Percentiles rank a stretch among this genome's conserved stretches.
Evolutionary conservation across 768 basidiomycete genomes (phyloP).

Genomic region (Lactarius indigo): DNA sequence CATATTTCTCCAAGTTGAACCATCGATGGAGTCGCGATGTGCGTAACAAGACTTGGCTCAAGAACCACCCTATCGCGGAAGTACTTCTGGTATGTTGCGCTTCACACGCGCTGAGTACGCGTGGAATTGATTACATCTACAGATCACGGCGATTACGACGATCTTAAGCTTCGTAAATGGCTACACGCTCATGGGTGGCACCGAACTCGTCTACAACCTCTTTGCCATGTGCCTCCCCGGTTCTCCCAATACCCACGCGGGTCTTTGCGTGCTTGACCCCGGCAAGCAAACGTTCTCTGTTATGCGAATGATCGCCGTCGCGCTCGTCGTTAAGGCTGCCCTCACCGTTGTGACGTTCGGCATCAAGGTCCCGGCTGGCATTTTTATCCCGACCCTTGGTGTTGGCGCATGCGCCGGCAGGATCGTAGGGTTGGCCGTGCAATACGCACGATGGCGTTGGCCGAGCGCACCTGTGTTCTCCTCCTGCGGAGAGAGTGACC

Average conservation of each 20-base stretch:
- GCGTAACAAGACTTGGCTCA: slow-evolving; percentile 78
- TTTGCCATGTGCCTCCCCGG: slow-evolving; percentile 79
- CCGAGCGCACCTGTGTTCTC: slow-evolving; percentile 61
- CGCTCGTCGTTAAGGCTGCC: slow-evolving; percentile 76
- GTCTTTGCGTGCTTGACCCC: slow-evolving; percentile 69
- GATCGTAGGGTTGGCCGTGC: slow-evolving; percentile 76
- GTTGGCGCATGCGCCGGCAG: slow-evolving; percentile 94
- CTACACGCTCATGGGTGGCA: slow-evolving; percentile 90
- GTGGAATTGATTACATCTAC: slow-evolving; percentile 8
- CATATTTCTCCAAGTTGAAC: slow-evolving; percentile 89
- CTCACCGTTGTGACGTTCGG: slow-evolving; percentile 91
- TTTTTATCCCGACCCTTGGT: slow-evolving; percentile 94
- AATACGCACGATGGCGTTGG: slow-evolving; percentile 64
- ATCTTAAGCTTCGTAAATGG: slow-evolving; percentile 82
- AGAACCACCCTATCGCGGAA: slow-evolving; percentile 74
- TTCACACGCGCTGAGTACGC: neutral
- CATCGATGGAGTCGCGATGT: slow-evolving; percentile 83
- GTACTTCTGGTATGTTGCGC: slow-evolving; percentile 64
- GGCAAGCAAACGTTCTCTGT: slow-evolving; percentile 58
- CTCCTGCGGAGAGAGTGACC: slow-evolving; percentile 56
- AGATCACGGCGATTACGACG: slow-evolving; percentile 80
- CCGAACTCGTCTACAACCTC: slow-evolving; percentile 89
- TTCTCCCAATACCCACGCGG: slow-evolving; percentile 51
- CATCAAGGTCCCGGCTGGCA: slow-evolving; percentile 87
- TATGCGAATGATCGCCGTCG: slow-evolving; percentile 60